Evolutionary conservation across 371 early-diverging fungal genomes (phyloP).

Genomic region (Dichotomocladium elegans): DNA sequence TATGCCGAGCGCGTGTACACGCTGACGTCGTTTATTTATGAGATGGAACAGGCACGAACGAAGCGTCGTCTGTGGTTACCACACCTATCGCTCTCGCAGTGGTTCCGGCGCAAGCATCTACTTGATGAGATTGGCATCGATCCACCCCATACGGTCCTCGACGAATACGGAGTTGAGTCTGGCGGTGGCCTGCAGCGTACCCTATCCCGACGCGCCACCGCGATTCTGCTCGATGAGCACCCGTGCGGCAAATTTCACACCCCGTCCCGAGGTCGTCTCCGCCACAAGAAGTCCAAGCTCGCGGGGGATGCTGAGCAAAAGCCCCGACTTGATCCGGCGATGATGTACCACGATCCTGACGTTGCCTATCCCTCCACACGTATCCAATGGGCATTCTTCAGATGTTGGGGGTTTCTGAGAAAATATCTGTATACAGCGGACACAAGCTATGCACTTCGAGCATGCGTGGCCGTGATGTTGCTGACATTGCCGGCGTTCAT

Average conservation of each 20-base stretch:
- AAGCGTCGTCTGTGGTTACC: constrained; percentile 25
- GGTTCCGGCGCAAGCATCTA: neutral
- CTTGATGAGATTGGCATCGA: constrained; percentile 23
- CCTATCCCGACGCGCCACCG: constrained; percentile 9
- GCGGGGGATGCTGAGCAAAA: neutral
- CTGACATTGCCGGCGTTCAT: constrained; percentile 36
- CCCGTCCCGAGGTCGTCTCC: constrained; percentile 4
- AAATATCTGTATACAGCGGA: constrained; percentile 33
- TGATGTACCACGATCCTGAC: constrained; percentile 44
- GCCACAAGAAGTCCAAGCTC: neutral
- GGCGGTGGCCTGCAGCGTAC: neutral
- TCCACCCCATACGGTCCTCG: constrained; percentile 13
- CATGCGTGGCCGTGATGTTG: constrained; percentile 25
- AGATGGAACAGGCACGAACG: constrained; percentile 28
- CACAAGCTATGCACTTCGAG: constrained; percentile 31
- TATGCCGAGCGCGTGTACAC: constrained; percentile 42
- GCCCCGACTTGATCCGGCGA: constrained; percentile 15
- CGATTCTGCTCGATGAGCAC: neutral
- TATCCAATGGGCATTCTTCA: constrained; percentile 25
- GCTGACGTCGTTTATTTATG: constrained; percentile 34
- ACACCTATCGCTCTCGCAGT: constrained; percentile 22
- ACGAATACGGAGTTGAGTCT: neutral
- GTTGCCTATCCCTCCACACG: constrained; percentile 33
- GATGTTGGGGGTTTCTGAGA: constrained; percentile 16
- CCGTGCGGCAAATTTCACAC: neutral